Evolutionary conservation across 2,329 filamentous ascomycete species (phyloP), one percentile per base, ranked within the genome.

Genomic region (Dactylellina parvicollis): DNA sequence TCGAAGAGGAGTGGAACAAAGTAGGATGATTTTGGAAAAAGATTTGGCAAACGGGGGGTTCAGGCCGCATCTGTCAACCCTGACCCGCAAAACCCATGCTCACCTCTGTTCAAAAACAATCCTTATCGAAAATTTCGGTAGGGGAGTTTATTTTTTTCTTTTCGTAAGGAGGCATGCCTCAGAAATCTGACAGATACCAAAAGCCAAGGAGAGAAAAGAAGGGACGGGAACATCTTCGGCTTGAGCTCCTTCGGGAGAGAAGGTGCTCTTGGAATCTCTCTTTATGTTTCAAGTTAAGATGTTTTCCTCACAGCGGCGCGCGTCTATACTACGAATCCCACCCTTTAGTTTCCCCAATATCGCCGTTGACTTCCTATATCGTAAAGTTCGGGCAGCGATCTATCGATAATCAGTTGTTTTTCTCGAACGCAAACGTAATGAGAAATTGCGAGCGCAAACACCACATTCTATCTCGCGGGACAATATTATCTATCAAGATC

Each of bases 181-280:
- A 59, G 47, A 47, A 32, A 16, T 14, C 36, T 57, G 14, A 34
- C 32, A 66, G 50, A 46, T 66, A 66, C 57, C 61, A 57, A 20
- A 16, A 28, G 49, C 16, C 30, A 67, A 60, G 26, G 30, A 52
- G 26, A 52, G 44, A 54, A 59, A 60, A 59, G 32, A 54, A 69
- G 64, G 64, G 57, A 65, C 69, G 69, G 69, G 54, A 65, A 73
- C 60, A 73, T 66, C 54, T 55, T 73, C 61, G 50, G 61, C 52
- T 72, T 55, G 69, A 73, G 69, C 69, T 73, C 69, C 69, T 66
- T 66, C 67, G 38, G 36, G 44, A 46, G n/a, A n/a, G 57, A 56
- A 44, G 32, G 32, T 10, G 36, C 60, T 60, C 55, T 66, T 60
- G 46, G 36, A 38, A 59, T 18, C n/a, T 26, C 30, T 18, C 40